Base-by-base conservation (phyloP, 176 grass and related monocot species). In the Cenchrus purpureus region DNA sequence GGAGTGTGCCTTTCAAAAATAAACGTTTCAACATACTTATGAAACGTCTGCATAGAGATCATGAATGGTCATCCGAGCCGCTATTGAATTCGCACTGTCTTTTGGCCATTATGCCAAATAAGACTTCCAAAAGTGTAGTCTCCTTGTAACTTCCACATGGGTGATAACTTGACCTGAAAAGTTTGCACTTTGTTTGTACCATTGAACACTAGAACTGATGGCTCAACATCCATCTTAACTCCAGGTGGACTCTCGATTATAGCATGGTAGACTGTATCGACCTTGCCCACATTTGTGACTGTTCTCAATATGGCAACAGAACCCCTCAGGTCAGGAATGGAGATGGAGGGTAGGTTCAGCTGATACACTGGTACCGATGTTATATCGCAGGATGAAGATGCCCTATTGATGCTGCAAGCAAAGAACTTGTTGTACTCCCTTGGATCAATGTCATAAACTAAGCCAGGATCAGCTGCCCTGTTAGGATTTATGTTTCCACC, bases 61-160 rank as follows among this genome's bases (percentile, higher is more conserved):
- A 0, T 84, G 16, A 57, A 72, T 8, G 0, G 48, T 84, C 1
- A 79, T 79, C 0, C 67, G 66, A 1, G 5, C 12, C 4, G 81
- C 74, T 25, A 88, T 64, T 34, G 57, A 55, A 84, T 84, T 3
- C 86, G 76, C 0, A 88, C 86, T 2, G 20, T 8, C 0, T 73
- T 78, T 1, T 34, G 34, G 7, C 32, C 86, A 7, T 20, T 84
- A 1, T 45, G 48, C 86, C 86, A 88, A 65, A 66, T 83, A n/a
- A 88, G 57, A 31, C 80, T 78, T 4, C 86, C 86, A 71, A 88
- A 83, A 7, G 80, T 82, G 32, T 88, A 88, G 46, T 55, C 73
- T 7, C 86, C 80, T 11, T 88, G 80, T 34, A 88, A 2, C 56
- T 51, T 40, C 37, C 37, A 40, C 37, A 40, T 40, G 37, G 37